Conservation (phyloP, 2,329 filamentous ascomycete species). For the Tolypocladium amazonense region DNA sequence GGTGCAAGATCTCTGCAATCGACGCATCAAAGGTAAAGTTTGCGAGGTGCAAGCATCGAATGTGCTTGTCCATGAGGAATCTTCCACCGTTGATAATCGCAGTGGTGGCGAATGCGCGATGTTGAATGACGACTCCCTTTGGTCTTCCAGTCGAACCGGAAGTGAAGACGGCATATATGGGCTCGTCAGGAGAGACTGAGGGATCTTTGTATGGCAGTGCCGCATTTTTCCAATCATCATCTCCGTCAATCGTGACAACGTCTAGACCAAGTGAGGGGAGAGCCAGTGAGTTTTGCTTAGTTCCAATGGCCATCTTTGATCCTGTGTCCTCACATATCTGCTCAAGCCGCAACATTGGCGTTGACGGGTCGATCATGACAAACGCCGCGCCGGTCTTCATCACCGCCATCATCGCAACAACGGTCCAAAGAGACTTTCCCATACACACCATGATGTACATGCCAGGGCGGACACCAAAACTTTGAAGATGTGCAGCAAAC, state of each 20-base stretch:
- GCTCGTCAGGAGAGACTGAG: background rate
- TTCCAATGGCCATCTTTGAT: slow-evolving; percentile 1
- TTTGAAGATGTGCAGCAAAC: slow-evolving; percentile 3
- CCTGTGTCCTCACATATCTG: slow-evolving; percentile 1
- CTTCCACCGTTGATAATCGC: background rate
- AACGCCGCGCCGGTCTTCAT: slow-evolving; percentile 21
- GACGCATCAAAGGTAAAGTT: slow-evolving; percentile 9
- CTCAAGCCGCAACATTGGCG: slow-evolving; percentile 1
- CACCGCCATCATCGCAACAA: background rate
- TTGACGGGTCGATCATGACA: slow-evolving; percentile 16
- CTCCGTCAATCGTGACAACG: background rate
- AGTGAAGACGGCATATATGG: slow-evolving; percentile 34
- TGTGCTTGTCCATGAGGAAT: background rate
- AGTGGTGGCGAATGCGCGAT: slow-evolving; percentile 1
- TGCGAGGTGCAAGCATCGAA: slow-evolving; percentile 4
- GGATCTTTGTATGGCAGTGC: background rate
- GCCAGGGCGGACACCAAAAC: background rate
- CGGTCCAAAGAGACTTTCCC: background rate
- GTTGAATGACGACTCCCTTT: slow-evolving; percentile 21
- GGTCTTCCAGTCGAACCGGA: slow-evolving; percentile 40
- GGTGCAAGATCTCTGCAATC: slow-evolving; percentile 6
- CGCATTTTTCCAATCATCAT: background rate
- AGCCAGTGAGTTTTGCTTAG: background rate
- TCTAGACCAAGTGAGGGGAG: background rate
- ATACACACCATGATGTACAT: background rate